Evolutionary conservation across 192 early-diverging fungal genomes (phyloP), one percentile per base, ranked within the genome.

Genomic region (Pecoramyces ruminantium): DNA sequence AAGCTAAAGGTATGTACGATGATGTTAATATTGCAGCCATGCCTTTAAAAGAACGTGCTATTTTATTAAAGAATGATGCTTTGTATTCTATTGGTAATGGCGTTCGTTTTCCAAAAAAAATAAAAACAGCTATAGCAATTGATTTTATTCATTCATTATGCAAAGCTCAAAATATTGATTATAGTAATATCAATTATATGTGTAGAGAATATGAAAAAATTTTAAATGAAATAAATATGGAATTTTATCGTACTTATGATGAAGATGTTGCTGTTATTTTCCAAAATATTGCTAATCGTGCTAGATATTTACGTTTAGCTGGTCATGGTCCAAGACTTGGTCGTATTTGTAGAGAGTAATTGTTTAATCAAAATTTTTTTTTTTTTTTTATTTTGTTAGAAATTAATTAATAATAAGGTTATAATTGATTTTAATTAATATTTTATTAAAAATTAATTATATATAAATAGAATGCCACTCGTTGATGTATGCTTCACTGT

Each of bases 401-500:
- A n/a, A n/a, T n/a, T n/a, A n/a, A n/a, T n/a, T n/a, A n/a, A n/a
- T n/a, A n/a, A n/a, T n/a, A n/a, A n/a, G n/a, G n/a, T n/a, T n/a
- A n/a, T n/a, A n/a, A n/a, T n/a, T n/a, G n/a, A n/a, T n/a, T n/a
- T n/a, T n/a, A n/a, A n/a, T n/a, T n/a, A n/a, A n/a, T n/a, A n/a
- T n/a, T n/a, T n/a, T n/a, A n/a, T n/a, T n/a, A n/a, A n/a, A n/a
- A n/a, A n/a, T n/a, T n/a, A n/a, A n/a, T n/a, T n/a, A n/a, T n/a
- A n/a, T n/a, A n/a, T 30, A n/a, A 29, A 38, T 82, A 95, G 93
- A 79, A 89, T 91, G 78, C 95, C 96, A n/a, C 82, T 98, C 29
- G 92, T 96, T n/a, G 96, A 97, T 82, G 92, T 92, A n/a, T 98
- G 97, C 82, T 98, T 98, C 42, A 98, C 98, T 0, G 90, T 95